Evolutionary conservation across 176 grass and related monocot species (phyloP), one percentile per base, ranked within the genome.

Genomic region (Pontederia paniculata): DNA sequence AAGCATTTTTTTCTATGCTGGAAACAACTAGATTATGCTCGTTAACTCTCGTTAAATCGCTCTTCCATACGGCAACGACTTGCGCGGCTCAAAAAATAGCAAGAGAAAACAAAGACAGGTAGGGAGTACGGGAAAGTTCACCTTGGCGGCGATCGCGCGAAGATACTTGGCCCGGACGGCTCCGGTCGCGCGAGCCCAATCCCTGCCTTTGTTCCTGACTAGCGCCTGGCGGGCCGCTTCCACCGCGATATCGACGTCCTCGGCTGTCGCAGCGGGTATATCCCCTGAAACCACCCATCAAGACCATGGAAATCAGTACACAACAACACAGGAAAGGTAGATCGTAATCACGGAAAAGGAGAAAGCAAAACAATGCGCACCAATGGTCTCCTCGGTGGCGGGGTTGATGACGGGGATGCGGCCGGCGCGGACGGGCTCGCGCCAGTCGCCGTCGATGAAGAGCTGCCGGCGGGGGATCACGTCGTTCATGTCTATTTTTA

Each of bases 131-230:
- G 67, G 83, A 48, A 21, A 7, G 44, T 8, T 45, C 28, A 67
- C 93, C 93, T 98, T 91, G 57, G 86, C 77, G 15, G 86, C 86
- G 69, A 98, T 98, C 9, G 93, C 93, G 51, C 93, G 86, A 73
- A 98, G 86, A 64, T 88, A 91, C 67, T 91, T 98, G 73, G 86
- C 93, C 45, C 93, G 83, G 28, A 70, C 69, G 66, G 86, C 86
- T 20, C 93, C 81, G 12, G 93, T 57, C 3, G 93, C 87, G 37
- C 86, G 83, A 12, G 83, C 63, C 93, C 93, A 98, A 51, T 98
- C 86, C 55, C 65, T 75, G 50, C 93, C 93, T 54, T 74, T 76
- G 52, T 91, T 98, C 78, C 93, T 79, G 62, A 16, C 82, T 12
- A 98, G 63, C 58, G 88, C 88, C 0, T 69, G 66, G 45, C 83